Conservation (phyloP, 345 rosid species). For the Syzygium jambos region DNA sequence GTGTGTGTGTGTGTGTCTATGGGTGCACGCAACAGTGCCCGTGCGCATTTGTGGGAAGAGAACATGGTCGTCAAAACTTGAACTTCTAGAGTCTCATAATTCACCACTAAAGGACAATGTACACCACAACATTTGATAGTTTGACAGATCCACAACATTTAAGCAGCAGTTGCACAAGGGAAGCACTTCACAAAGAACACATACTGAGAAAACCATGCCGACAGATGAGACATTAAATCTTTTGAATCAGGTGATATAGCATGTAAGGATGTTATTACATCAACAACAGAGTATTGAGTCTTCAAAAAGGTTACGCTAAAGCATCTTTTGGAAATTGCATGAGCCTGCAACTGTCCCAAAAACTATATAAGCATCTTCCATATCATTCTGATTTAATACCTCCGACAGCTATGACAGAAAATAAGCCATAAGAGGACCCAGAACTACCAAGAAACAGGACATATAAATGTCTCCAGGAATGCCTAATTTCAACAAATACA, state of each 20-base stretch:
- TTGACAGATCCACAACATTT: neutral
- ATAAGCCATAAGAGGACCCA: neutral
- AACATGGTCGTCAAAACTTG: neutral
- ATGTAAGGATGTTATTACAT: neutral
- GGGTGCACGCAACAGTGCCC: neutral
- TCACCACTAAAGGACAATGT: neutral
- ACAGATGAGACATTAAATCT: neutral
- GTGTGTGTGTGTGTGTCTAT: neutral
- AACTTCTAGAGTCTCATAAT: neutral
- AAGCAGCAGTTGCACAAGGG: neutral
- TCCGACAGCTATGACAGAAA: neutral
- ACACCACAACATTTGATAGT: neutral
- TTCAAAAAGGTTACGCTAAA: neutral
- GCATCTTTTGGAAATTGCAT: neutral
- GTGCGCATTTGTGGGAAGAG: neutral
- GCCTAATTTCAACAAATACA: neutral
- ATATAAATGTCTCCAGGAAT: neutral
- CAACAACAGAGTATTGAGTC: neutral
- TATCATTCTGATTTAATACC: neutral
- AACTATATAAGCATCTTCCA: neutral
- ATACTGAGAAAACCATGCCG: neutral
- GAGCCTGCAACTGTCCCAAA: neutral
- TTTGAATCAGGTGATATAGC: neutral
- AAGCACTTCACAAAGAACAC: neutral
- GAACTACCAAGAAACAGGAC: neutral